phyloP scores from a whole-genome alignment of 768 basidiomycete genomes.

The Butyriboletus loyo region DNA sequence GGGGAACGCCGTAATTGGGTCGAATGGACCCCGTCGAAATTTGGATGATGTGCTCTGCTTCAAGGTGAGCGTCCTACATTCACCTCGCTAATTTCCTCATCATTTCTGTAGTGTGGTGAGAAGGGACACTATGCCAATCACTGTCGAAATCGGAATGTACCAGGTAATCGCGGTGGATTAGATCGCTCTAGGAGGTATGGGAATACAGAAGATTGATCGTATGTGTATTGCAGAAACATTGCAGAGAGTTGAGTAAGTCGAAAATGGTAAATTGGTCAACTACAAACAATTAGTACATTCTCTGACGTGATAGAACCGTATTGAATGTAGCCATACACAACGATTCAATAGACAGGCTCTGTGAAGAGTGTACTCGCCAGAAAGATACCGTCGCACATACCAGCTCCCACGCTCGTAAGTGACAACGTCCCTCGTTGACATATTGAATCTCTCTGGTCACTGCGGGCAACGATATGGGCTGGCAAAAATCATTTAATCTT shows the following conservation, averaged over 20 bases:
- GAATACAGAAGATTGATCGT: conserved; percentile 27
- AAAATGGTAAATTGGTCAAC: too few species aligned
- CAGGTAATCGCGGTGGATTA: conserved; percentile 84
- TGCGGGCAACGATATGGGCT: conserved; percentile 56
- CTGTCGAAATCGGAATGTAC: conserved; percentile 87
- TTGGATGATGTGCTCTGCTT: conserved; percentile 84
- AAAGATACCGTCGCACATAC: not conserved
- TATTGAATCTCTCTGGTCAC: not conserved
- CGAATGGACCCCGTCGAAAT: conserved; percentile 59
- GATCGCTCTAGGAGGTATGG: conserved; percentile 45
- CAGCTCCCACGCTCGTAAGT: not conserved
- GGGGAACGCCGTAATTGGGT: conserved; percentile 28
- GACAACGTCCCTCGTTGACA: not conserved
- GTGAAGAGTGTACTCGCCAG: too few species aligned
- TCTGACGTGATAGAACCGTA: too few species aligned
- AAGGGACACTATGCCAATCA: conserved; percentile 95
- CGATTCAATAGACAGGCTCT: too few species aligned
- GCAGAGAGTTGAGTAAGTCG: too few species aligned
- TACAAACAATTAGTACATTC: too few species aligned
- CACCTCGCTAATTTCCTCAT: not conserved
- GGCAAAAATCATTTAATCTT: conserved; percentile 84
- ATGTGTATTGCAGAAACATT: too few species aligned
- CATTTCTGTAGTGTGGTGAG: conserved; percentile 67
- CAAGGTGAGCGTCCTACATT: conserved; percentile 52
- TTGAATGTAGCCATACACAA: too few species aligned